Percentiles rank a stretch among this genome's conserved stretches.
Evolutionary conservation across 179 eudicot species (phyloP).

Genomic region (Actinidia arguta): DNA sequence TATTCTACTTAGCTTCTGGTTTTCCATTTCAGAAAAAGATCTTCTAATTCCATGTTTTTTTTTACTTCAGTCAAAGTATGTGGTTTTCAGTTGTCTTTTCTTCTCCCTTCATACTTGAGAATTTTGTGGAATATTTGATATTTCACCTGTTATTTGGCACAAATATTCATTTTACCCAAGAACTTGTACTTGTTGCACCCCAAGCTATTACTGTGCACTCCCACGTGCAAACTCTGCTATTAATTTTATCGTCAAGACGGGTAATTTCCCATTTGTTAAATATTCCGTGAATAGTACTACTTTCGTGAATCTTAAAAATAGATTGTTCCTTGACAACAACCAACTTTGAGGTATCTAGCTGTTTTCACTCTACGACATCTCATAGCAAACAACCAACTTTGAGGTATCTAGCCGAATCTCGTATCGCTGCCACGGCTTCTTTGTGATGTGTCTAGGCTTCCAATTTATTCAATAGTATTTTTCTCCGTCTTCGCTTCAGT

Average conservation of each 20-base stretch:
- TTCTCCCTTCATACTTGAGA: slow-evolving; percentile 8
- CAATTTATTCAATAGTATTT: no score
- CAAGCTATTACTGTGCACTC: slow-evolving; percentile 96
- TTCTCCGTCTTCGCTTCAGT: no score
- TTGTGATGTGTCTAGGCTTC: no score
- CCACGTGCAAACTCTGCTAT: slow-evolving; percentile 90
- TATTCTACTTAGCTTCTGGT: background rate
- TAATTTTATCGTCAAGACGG: slow-evolving; percentile 98
- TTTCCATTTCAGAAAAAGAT: background rate
- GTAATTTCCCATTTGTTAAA: slow-evolving; percentile 35
- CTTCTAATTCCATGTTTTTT: background rate
- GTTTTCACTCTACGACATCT: no score
- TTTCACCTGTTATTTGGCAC: slow-evolving; percentile 45
- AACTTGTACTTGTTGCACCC: slow-evolving; percentile 97
- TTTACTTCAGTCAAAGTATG: background rate
- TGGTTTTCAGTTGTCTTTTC: background rate
- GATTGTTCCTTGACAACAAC: slow-evolving; percentile 45
- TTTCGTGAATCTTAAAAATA: background rate
- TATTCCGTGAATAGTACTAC: background rate
- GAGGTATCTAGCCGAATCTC: no score
- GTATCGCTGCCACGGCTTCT: no score
- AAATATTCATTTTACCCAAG: slow-evolving; percentile 93
- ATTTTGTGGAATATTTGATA: slow-evolving; percentile 9
- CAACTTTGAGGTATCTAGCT: no score
- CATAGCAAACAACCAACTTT: no score